These are phyloP conservation scores for Ensete ventricosum DNA, from an alignment of 176 grass and related monocot species.

Conservation along the genomic window DNA sequence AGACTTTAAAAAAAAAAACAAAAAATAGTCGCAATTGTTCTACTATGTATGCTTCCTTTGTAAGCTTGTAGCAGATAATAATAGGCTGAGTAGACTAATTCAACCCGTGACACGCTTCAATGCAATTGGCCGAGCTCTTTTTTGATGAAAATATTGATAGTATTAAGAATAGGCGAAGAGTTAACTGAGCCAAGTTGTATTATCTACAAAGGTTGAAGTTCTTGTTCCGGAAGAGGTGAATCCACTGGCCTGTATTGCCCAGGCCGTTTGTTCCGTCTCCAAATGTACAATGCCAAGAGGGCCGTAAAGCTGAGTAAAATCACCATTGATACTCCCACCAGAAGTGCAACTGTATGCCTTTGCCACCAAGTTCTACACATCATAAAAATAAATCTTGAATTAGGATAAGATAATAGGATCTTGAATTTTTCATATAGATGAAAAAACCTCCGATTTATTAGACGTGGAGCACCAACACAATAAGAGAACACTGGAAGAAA, in stretches of 20 bases:
- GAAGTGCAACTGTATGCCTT: constrained; percentile 43
- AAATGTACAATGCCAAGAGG: constrained; percentile 28
- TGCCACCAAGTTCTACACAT: constrained; percentile 74
- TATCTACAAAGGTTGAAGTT: constrained; percentile 78
- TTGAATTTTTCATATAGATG: no score
- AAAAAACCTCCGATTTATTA: neutral
- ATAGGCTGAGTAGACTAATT: neutral
- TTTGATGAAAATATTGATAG: constrained; percentile 14
- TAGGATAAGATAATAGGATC: neutral
- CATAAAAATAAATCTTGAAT: neutral
- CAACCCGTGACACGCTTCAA: neutral
- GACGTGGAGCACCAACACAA: no score
- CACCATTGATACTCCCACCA: constrained; percentile 40
- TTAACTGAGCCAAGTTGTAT: constrained; percentile 4
- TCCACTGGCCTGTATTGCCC: constrained; percentile 58
- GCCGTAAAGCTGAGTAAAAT: constrained; percentile 46
- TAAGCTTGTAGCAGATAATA: no score
- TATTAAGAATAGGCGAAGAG: constrained; percentile 39
- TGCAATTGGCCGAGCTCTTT: constrained; percentile 16
- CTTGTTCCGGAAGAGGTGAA: constrained; percentile 66
- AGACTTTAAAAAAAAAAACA: no score
- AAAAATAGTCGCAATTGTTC: no score
- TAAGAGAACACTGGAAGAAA: no score
- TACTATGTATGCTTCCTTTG: neutral
- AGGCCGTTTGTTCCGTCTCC: neutral